Evolutionary conservation across 768 basidiomycete genomes (phyloP).

Genomic region (Amanita inopinata): DNA sequence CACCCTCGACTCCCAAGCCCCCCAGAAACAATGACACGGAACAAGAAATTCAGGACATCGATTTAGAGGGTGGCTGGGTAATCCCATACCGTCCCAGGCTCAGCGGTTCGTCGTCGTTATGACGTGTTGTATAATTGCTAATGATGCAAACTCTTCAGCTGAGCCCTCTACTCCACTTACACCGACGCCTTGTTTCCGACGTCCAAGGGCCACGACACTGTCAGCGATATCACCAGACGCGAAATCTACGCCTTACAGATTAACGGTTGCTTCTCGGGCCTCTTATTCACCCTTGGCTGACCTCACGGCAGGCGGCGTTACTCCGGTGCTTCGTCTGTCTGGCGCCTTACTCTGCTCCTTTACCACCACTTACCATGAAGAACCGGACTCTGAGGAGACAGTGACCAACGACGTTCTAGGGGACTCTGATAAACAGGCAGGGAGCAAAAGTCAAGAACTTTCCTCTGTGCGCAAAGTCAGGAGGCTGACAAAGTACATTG

Average conservation of each 20-base stretch:
- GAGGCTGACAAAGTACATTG: neutral
- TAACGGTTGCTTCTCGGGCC: neutral
- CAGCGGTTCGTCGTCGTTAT: neutral
- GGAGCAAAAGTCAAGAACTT: too few relatives aligned
- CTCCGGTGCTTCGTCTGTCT: neutral
- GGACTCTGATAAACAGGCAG: neutral
- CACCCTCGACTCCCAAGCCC: constrained; percentile 1
- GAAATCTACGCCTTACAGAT: neutral
- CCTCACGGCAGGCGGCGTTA: neutral
- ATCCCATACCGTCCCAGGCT: neutral
- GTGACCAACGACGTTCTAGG: neutral
- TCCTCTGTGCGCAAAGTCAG: neutral
- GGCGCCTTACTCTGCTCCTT: neutral
- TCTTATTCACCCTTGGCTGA: neutral
- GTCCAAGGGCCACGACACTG: constrained; percentile 4
- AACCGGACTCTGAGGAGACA: neutral
- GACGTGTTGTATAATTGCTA: neutral
- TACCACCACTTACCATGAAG: neutral
- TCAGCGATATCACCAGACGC: constrained; percentile 1
- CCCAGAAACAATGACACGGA: neutral
- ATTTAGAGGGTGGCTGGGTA: constrained; percentile 3
- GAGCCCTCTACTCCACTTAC: constrained; percentile 1
- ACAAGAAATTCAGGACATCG: neutral
- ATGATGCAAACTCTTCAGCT: neutral
- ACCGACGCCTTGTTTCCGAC: constrained; percentile 6